These are phyloP conservation scores for Bryopsis sp. DNA, from an alignment of 139 green algal species.

Conservation along the genomic window DNA sequence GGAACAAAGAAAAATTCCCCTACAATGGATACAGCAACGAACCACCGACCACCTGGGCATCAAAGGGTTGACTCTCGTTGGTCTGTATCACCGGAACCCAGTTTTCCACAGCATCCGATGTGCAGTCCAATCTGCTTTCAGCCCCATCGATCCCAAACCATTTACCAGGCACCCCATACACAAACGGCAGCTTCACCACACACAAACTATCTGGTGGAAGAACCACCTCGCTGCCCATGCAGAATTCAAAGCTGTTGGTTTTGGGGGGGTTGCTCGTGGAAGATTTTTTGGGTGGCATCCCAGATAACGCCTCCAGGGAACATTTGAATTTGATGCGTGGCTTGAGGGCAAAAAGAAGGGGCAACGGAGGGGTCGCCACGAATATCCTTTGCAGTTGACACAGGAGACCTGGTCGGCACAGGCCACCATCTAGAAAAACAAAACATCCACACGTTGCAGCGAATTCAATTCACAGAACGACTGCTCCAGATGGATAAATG, in stretches of 20 bases:
- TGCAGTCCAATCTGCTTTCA: not conserved
- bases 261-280: no score
- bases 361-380: not conserved
- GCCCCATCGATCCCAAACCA: not conserved
- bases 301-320: no score
- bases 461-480: no score
- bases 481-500: no score
- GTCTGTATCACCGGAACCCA: conserved; percentile 4
- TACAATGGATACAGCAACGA: conserved; percentile 3
- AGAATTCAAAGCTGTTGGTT: not conserved
- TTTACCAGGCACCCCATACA: conserved; percentile 3
- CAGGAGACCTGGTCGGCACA: not conserved
- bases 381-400: conserved; percentile 11
- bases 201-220: not conserved
- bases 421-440: no score
- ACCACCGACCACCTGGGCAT: not conserved
- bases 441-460: no score
- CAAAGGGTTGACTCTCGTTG: not conserved
- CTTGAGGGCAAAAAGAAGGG: not conserved
- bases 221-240: not conserved
- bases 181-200: conserved; percentile 3
- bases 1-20: no score
- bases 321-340: not conserved
- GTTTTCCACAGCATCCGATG: not conserved
- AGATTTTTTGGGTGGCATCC: no score